Conservation (phyloP, 768 basidiomycete species). For the Leccinum rimulosum region DNA sequence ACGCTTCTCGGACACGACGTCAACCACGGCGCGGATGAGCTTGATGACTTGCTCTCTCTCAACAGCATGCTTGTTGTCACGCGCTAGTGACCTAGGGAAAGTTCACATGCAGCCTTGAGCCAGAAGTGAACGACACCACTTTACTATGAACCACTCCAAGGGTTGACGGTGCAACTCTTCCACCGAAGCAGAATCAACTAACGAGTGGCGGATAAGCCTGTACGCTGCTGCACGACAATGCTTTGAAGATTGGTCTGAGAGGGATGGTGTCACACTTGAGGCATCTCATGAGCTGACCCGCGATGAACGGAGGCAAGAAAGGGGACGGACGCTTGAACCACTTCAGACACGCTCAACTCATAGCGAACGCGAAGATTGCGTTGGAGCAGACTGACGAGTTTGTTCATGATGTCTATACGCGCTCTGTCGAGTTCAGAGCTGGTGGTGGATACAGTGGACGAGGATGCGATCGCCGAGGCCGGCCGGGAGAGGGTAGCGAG, state of each 20-base stretch:
- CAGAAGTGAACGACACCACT: constrained; percentile 45
- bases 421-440: constrained; percentile 47
- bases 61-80: constrained; percentile 76
- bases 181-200: constrained; percentile 74
- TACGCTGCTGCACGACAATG: constrained; percentile 81
- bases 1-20: constrained; percentile 63
- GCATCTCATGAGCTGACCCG: constrained; percentile 9
- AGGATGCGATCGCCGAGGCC: constrained; percentile 35
- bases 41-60: constrained; percentile 94
- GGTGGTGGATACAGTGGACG: constrained; percentile 36
- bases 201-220: constrained; percentile 72
- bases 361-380: constrained; percentile 73
- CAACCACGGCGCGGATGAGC: constrained; percentile 78
- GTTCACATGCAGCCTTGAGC: constrained; percentile 3
- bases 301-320: neutral
- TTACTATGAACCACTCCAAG: constrained; percentile 88
- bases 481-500: constrained; percentile 47
- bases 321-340: constrained; percentile 68
- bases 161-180: constrained; percentile 58
- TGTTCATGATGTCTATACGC: constrained; percentile 61
- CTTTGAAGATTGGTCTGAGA: constrained; percentile 72
- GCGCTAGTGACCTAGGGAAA: constrained; percentile 65
- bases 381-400: constrained; percentile 63
- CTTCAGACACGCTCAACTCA: constrained; percentile 65
- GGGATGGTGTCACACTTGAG: constrained; percentile 68